Evolutionary conservation across 2,329 filamentous ascomycete species (phyloP), one percentile per base, ranked within the genome.

Genomic region (Ophiostoma novo-ulmi): DNA sequence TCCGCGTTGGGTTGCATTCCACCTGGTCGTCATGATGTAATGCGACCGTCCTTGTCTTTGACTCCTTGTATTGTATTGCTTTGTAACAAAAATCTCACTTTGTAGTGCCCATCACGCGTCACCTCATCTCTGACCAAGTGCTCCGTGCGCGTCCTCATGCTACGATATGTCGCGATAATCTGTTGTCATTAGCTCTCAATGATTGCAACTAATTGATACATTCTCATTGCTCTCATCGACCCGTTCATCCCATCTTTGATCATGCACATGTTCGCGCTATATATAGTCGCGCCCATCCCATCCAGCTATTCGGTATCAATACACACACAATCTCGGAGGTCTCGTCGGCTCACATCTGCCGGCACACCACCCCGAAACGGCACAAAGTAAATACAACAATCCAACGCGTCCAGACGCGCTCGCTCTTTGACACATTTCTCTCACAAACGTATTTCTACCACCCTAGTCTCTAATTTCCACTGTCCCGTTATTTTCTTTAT

Each of bases 1-100:
- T 58, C 52, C 52, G 52, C 52, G 52, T 58, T 58, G 52, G 52
- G 52, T 58, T 58, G 22, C 52, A 58, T 58, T 58, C 52, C 52
- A 48, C 8, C 44, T 20, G 5, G 44, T 20, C 44, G 44, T 48
- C 44, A 48, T 48, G 44, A 48, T 48, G 44, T 48, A 48, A 48
- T 48, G 44, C 44, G 44, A 48, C 44, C 10, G 38, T 39, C 38
- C 3, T 3, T 10, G 38, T 10, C 44, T 31, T 31, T 48, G 44
- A 17, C 14, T 48, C 17, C 17, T 48, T 48, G 41, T 11, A 26
- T 10, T 11, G 14, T 55, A 55, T 55, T n/a, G 20, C 3, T 1
- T 22, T 55, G 48, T 55, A 55, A 17, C 44, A 48, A 7, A 7
- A n/a, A 48, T n/a, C 17, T 8, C 17, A 48, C 13, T 44, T 13